These are phyloP conservation scores for Xerocomellus dryophilus DNA, from an alignment of 768 basidiomycete species.

Conservation along the genomic window DNA sequence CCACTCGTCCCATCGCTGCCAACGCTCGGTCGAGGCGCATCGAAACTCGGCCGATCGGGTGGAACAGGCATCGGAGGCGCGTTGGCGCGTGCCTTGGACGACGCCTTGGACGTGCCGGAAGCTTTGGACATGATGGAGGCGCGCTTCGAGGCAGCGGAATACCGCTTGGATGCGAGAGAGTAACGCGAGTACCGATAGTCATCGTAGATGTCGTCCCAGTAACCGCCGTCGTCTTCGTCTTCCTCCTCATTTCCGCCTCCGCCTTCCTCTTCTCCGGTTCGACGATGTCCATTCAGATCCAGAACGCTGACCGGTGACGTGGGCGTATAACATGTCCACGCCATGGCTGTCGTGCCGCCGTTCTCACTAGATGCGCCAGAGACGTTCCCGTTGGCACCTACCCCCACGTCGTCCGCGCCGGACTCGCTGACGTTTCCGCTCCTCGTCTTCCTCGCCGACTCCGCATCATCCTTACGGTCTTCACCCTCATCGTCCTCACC, in stretches of 20 bases:
- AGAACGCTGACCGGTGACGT: slow-evolving; percentile 15
- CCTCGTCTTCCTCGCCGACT: slow-evolving; percentile 2
- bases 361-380: background rate
- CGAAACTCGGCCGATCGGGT: slow-evolving; percentile 19
- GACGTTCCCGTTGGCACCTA: slow-evolving; percentile 2
- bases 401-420: slow-evolving; percentile 1
- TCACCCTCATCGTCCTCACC: slow-evolving; percentile 30
- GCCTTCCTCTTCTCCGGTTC: slow-evolving; percentile 7
- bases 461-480: slow-evolving; percentile 2
- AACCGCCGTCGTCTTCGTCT: slow-evolving; percentile 32
- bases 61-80: slow-evolving; percentile 29
- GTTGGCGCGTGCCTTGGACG: slow-evolving; percentile 23
- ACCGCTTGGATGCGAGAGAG: slow-evolving; percentile 43
- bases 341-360: slow-evolving; percentile 13
- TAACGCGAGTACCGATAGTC: slow-evolving; percentile 71
- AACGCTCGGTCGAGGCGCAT: slow-evolving; percentile 17
- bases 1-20: slow-evolving; percentile 21
- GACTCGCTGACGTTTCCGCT: background rate
- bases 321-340: slow-evolving; percentile 32
- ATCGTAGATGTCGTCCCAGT: slow-evolving; percentile 83
- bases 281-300: background rate
- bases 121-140: slow-evolving; percentile 21
- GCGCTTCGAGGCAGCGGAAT: slow-evolving; percentile 1
- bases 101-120: slow-evolving; percentile 25
- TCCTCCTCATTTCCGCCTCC: slow-evolving; percentile 16